These are phyloP conservation scores for Ophiocordyceps australis DNA, from an alignment of 2,329 filamentous ascomycete species.

Conservation along the genomic window DNA sequence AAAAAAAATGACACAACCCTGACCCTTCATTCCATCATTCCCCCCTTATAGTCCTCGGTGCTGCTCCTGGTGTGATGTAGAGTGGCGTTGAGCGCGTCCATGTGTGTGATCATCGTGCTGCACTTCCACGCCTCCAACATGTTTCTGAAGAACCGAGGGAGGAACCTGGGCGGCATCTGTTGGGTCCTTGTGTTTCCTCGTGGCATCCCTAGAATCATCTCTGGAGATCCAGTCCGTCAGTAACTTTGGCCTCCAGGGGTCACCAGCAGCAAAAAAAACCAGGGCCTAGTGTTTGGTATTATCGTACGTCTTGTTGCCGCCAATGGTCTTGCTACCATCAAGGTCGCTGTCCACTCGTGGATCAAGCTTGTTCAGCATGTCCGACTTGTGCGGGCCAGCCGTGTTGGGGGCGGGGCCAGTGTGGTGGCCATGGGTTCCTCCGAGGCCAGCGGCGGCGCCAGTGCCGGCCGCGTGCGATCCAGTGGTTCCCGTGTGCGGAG, in stretches of 20 bases:
- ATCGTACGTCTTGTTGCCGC: constrained; percentile 29
- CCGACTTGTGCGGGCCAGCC: constrained; percentile 26
- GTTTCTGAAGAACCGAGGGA: constrained; percentile 29
- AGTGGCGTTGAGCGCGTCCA: constrained; percentile 26
- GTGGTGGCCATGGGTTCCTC: constrained; percentile 1
- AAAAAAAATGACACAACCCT: not conserved
- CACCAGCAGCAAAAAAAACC: too few relatives aligned
- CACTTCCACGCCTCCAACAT: constrained; percentile 25
- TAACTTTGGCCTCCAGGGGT: too few relatives aligned
- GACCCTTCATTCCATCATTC: not conserved
- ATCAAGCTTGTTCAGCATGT: constrained; percentile 35
- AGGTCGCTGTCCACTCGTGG: constrained; percentile 36
- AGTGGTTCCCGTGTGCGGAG: not conserved
- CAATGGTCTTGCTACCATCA: constrained; percentile 33
- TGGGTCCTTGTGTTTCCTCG: constrained; percentile 21
- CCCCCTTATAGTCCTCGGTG: constrained; percentile 23
- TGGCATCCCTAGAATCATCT: too few relatives aligned
- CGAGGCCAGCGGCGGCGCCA: too few relatives aligned
- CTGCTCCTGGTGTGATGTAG: constrained; percentile 26
- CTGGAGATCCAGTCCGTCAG: too few relatives aligned
- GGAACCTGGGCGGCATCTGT: constrained; percentile 38
- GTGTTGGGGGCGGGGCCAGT: constrained; percentile 14
- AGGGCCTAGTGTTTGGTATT: too few relatives aligned
- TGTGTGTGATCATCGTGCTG: constrained; percentile 24
- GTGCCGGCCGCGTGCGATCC: constrained; percentile 1